These are phyloP conservation scores for Takashimella koratensis DNA, from an alignment of 1,284 basidiomycete genomes.

Conservation along the genomic window DNA sequence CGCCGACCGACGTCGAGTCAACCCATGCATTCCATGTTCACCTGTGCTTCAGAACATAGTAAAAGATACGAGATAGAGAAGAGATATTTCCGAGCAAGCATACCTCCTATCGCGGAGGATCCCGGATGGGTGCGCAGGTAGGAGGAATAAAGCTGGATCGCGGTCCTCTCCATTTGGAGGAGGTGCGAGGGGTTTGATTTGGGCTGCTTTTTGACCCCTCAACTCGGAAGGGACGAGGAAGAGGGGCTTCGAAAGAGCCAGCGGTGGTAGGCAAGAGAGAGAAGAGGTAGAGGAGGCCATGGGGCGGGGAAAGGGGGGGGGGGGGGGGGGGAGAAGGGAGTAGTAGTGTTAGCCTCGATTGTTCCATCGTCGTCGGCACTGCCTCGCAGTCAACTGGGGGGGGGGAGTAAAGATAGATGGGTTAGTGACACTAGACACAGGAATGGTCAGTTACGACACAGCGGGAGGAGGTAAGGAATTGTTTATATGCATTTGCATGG, in stretches of 20 bases:
- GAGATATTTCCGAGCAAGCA: not conserved
- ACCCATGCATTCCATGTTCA: too few species aligned
- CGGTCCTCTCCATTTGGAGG: too few species aligned
- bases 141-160: not conserved
- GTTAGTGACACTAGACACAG: too few species aligned
- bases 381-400: constrained; percentile 12
- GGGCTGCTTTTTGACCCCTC: constrained; percentile 49
- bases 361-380: not conserved
- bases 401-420: not conserved
- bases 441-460: too few species aligned
- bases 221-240: constrained; percentile 32
- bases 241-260: constrained; percentile 50
- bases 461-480: too few species aligned
- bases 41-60: too few species aligned
- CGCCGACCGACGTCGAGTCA: too few species aligned
- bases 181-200: constrained; percentile 19
- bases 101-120: not conserved
- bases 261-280: constrained; percentile 1
- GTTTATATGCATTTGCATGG: too few species aligned
- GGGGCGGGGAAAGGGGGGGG: not conserved
- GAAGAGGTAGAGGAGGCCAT: not conserved
- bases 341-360: not conserved
- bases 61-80: too few species aligned
- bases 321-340: not conserved
- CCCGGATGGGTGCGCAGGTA: not conserved